Conservation (phyloP, 164 flowering plant species). For the Liriodendron chinense region DNA sequence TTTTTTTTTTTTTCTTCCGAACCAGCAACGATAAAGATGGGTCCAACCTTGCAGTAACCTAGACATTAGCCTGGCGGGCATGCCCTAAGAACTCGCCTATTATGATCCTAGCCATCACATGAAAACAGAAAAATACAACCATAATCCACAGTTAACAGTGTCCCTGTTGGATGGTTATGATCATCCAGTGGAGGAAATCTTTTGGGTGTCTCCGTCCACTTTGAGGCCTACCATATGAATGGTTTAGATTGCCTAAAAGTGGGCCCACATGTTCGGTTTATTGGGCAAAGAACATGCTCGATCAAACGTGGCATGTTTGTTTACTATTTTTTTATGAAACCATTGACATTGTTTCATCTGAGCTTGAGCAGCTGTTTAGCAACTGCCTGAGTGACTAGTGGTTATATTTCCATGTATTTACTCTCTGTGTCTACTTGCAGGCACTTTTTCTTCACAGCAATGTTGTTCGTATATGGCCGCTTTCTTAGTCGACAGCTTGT, state of each 20-base stretch:
- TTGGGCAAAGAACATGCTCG: not conserved
- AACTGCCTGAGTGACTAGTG: not conserved
- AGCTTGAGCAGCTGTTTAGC: not conserved
- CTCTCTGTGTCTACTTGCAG: conserved; percentile 32
- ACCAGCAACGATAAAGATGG: not conserved
- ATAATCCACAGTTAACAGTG: too few species aligned
- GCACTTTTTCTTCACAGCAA: conserved; percentile 98
- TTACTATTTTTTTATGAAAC: not conserved
- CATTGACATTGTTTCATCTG: not conserved
- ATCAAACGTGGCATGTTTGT: not conserved
- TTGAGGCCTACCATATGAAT: not conserved
- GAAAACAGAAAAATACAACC: not conserved
- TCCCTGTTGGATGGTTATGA: not conserved
- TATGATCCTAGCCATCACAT: not conserved
- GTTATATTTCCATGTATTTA: conserved; percentile 1
- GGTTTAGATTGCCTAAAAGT: not conserved
- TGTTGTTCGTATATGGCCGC: conserved; percentile 91
- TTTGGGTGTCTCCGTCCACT: not conserved
- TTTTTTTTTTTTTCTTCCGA: too few species aligned
- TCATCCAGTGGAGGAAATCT: too few species aligned
- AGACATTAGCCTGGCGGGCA: not conserved
- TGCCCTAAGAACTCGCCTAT: not conserved
- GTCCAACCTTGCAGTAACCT: not conserved
- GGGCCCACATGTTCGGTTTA: not conserved
- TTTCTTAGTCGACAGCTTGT: conserved; percentile 84